Base-by-base conservation (phyloP, 495 filamentous ascomycete species). In the Neurospora pannonica region DNA sequence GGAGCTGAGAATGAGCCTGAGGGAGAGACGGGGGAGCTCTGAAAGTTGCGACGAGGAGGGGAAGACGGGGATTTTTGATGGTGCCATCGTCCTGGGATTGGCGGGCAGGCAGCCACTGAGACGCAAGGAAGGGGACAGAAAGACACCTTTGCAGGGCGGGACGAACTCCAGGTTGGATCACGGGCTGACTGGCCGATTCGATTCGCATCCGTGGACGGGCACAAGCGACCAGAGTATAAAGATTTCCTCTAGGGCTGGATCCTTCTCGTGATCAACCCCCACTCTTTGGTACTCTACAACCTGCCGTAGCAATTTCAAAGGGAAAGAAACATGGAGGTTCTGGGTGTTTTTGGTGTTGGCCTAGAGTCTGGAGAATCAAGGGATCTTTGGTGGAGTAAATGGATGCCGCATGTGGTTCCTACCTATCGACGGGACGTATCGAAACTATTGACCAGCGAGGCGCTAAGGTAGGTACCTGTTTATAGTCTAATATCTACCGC, bases 31-130 rank as follows among this genome's bases (percentile, higher is more conserved):
- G 31, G 40, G 54, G 54, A 62, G 54, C 54, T 62, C 2, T 62
- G 74, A 76, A 40, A 67, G 74, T 39, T 70, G 73, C 77, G 78
- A 77, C 76, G 70, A 78, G 72, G 79, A 78, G 77, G 79, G 78
- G 77, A 70, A 77, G 54, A 67, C 28, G 54, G 54, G 73, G 75
- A 78, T 78, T 81, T 80, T 77, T 77, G 75, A 78, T 80, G 72
- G 77, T 74, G 77, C 79, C 78, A 80, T 76, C 43, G 73, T 74
- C 62, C 72, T 79, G 79, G 77, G 72, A 79, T 80, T 76, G 77
- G 74, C 36, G 73, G 72, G 73, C 46, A 43, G 54, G 21, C 36
- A 40, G 37, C 71, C 37, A 43, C 73, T 34, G 28, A 36, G 71
- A 34, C 46, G 43, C 37, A 28, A 71, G 73, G 73, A 73, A 60